Percentiles rank a stretch among this genome's conserved stretches.
phyloP scores from a whole-genome alignment of 441 rosid species.

The Croton laevigatus region DNA sequence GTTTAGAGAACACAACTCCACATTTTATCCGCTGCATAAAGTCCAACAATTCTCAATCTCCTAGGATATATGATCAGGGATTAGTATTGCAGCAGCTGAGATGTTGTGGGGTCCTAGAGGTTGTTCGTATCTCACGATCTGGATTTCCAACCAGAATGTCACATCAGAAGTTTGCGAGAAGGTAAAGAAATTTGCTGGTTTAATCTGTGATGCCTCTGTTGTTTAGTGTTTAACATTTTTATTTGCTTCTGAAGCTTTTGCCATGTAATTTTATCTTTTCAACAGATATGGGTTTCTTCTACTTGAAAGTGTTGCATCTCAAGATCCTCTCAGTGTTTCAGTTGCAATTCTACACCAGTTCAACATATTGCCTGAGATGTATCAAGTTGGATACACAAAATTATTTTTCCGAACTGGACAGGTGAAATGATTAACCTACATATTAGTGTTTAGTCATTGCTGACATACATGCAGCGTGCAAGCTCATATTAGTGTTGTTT shows the following conservation, averaged over 20 bases:
- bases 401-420: constrained; percentile 95
- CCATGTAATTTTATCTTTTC: constrained; percentile 20
- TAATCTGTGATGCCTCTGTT: background rate
- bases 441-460: background rate
- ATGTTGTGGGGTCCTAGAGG: constrained; percentile 98
- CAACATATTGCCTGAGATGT: constrained; percentile 96
- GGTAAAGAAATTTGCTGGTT: constrained; percentile 41
- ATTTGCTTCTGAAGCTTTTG: constrained; percentile 9
- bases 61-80: constrained; percentile 84
- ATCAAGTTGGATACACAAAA: constrained; percentile 98
- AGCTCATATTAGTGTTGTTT: no score
- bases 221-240: constrained; percentile 7
- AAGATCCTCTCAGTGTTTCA: constrained; percentile 91
- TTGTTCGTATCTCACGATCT: constrained; percentile 95
- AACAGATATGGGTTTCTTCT: constrained; percentile 96
- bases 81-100: constrained; percentile 93
- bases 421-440: constrained; percentile 39
- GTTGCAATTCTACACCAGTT: constrained; percentile 99
- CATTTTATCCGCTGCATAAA: constrained; percentile 98
- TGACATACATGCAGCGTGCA: no score
- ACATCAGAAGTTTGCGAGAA: constrained; percentile 93
- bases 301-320: constrained; percentile 68
- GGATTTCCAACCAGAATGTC: constrained; percentile 99
- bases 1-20: constrained; percentile 90
- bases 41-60: constrained; percentile 86